phyloP scores from a whole-genome alignment of 768 basidiomycete species.

The Leccinum aurantiacum region DNA sequence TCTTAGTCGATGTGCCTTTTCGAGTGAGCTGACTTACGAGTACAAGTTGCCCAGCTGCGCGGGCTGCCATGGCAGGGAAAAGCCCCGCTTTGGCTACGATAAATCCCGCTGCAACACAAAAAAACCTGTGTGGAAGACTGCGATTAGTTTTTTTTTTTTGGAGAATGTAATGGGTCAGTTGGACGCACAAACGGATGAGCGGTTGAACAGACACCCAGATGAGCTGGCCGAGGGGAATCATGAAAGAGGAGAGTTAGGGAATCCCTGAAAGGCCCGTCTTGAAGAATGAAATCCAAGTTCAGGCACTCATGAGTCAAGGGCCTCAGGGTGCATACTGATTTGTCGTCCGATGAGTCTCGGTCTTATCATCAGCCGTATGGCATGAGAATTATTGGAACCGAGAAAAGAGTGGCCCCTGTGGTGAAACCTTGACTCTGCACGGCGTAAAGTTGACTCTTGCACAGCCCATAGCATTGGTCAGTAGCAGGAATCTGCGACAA shows the following conservation, averaged over 20 bases:
- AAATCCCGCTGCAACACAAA: conserved; percentile 57
- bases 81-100: conserved; percentile 58
- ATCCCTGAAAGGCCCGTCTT: background rate
- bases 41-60: conserved; percentile 58
- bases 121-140: conserved; percentile 38
- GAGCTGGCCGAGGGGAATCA: conserved; percentile 42
- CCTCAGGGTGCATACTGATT: conserved; percentile 1
- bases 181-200: conserved; percentile 56
- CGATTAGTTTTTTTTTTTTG: conserved; percentile 1
- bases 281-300: conserved; percentile 3
- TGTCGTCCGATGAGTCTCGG: background rate
- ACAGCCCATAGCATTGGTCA: background rate
- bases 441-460: background rate
- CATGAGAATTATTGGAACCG: background rate
- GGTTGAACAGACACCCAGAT: conserved; percentile 66
- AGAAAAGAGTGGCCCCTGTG: background rate
- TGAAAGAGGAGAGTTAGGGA: conserved; percentile 2
- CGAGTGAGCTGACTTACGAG: conserved; percentile 37
- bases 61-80: conserved; percentile 56
- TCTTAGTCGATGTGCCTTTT: background rate
- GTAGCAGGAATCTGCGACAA: background rate
- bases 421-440: background rate
- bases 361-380: background rate
- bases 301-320: background rate
- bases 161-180: background rate